Conservation (phyloP, 2,329 filamentous ascomycete species). For the Phialocephala subalpina region DNA sequence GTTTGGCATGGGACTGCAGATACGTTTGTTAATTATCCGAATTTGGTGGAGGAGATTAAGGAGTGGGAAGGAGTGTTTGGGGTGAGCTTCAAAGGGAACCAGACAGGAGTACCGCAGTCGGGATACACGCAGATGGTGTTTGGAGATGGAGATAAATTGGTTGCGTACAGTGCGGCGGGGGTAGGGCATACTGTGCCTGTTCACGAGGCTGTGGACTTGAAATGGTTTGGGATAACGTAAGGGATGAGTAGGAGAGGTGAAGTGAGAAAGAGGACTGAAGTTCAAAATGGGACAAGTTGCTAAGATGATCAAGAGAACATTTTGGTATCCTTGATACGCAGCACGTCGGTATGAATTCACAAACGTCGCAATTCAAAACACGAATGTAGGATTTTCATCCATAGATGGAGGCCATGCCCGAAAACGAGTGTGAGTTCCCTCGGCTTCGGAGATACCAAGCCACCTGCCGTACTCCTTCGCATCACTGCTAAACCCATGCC, state of each 20-base stretch:
- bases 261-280: background rate
- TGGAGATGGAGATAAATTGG: background rate
- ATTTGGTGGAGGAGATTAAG: slow-evolving; percentile 53
- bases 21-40: slow-evolving; percentile 47
- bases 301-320: background rate
- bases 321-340: background rate
- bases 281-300: background rate
- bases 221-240: slow-evolving; percentile 11
- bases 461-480: too few relatives aligned
- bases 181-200: slow-evolving; percentile 9
- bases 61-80: slow-evolving; percentile 55
- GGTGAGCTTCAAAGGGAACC: background rate
- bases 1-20: slow-evolving; percentile 47
- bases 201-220: slow-evolving; percentile 7
- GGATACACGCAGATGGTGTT: slow-evolving; percentile 6
- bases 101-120: background rate
- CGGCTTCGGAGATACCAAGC: too few relatives aligned
- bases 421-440: too few relatives aligned
- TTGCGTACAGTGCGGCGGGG: slow-evolving; percentile 2
- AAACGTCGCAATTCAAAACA: background rate
- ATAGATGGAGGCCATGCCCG: too few relatives aligned
- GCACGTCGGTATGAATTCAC: background rate
- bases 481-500: too few relatives aligned
- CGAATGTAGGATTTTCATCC: background rate
- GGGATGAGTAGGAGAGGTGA: background rate